phyloP scores from a whole-genome alignment of 1,284 basidiomycete genomes.

The Microbotryomycetes sp. region DNA sequence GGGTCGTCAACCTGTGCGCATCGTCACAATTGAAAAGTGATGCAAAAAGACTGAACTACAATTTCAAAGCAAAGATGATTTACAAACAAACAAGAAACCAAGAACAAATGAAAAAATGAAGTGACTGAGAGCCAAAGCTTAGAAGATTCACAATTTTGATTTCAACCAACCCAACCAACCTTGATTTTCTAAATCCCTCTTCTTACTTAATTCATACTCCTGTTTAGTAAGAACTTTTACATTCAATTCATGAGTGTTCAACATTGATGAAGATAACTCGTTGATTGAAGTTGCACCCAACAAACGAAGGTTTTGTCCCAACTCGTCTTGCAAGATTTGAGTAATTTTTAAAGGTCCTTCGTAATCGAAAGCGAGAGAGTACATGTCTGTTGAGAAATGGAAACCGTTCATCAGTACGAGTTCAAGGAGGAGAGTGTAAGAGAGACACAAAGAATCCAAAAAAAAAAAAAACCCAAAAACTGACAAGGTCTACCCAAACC shows the following conservation, averaged over 20 bases:
- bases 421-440: neutral
- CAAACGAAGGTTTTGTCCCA: constrained; percentile 24
- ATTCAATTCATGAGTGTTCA: constrained; percentile 23
- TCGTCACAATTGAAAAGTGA: too few species aligned
- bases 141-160: neutral
- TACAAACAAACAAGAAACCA: too few species aligned
- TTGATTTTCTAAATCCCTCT: neutral
- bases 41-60: too few species aligned
- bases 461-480: neutral
- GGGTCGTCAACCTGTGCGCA: too few species aligned
- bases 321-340: constrained; percentile 24
- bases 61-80: too few species aligned
- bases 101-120: too few species aligned
- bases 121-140: too few species aligned
- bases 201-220: neutral
- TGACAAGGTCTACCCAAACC: constrained; percentile 71
- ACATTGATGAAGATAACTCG: constrained; percentile 17
- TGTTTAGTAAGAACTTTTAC: neutral
- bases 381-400: constrained; percentile 21
- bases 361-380: constrained; percentile 28
- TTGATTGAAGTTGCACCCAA: constrained; percentile 18
- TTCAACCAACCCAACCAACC: neutral
- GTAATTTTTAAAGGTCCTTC: constrained; percentile 16
- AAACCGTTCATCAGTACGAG: neutral
- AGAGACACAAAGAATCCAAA: neutral